phyloP scores from a whole-genome alignment of 768 basidiomycete species.

The Baorangia bicolor region DNA sequence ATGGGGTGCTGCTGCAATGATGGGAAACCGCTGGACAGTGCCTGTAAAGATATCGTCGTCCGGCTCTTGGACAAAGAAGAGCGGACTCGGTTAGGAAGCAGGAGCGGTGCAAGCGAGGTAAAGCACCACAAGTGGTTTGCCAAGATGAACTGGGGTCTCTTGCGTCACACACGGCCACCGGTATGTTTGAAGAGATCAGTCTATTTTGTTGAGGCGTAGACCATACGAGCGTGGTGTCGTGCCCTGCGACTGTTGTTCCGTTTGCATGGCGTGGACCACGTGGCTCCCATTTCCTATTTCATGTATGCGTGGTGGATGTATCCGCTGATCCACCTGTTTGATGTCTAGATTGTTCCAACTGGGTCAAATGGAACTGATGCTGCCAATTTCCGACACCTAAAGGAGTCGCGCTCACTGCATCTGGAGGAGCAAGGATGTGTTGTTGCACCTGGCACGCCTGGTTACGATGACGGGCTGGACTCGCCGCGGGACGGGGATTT shows the following conservation, averaged over 20 bases:
- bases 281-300: constrained; percentile 10
- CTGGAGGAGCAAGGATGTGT: constrained; percentile 64
- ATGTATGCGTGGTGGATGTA: constrained; percentile 18
- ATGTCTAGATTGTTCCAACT: constrained; percentile 73
- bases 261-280: constrained; percentile 7
- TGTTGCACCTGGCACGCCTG: constrained; percentile 38
- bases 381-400: constrained; percentile 85
- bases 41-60: constrained; percentile 83
- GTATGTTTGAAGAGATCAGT: constrained; percentile 45
- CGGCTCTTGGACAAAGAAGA: constrained; percentile 94
- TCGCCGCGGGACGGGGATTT: constrained; percentile 55
- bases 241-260: neutral
- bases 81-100: constrained; percentile 81
- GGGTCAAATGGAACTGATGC: constrained; percentile 75
- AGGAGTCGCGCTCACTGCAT: constrained; percentile 90
- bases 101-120: constrained; percentile 95
- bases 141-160: constrained; percentile 94
- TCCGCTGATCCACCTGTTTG: constrained; percentile 24
- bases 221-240: neutral
- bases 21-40: constrained; percentile 42
- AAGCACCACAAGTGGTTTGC: constrained; percentile 99
- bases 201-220: neutral
- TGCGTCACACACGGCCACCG: constrained; percentile 91
- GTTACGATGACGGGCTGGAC: constrained; percentile 45
- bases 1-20: constrained; percentile 7